Evolutionary conservation across 2,329 filamentous ascomycete genomes (phyloP).

Genomic region (Hymenoscyphus fructigenus): DNA sequence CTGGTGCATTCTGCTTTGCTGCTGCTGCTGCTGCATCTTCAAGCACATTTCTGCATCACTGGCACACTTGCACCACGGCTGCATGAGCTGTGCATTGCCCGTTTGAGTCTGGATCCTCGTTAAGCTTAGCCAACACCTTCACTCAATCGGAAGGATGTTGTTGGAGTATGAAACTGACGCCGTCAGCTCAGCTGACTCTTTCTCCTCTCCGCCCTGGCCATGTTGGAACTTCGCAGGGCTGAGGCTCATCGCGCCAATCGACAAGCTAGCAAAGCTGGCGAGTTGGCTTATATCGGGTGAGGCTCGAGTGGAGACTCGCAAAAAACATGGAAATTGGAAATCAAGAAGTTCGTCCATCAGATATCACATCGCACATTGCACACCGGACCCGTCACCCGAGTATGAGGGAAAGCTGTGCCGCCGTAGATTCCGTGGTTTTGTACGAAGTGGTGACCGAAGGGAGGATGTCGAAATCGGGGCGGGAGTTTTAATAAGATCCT

Average conservation of each 20-base stretch:
- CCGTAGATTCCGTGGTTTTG: background rate
- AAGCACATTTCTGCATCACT: conserved; percentile 1
- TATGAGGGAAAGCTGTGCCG: background rate
- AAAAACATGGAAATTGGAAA: background rate
- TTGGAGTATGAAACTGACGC: background rate
- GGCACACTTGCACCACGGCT: conserved; percentile 3
- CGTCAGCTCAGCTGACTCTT: background rate
- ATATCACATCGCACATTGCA: conserved; percentile 1
- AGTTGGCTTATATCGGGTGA: background rate
- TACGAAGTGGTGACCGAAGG: background rate
- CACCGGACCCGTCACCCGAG: background rate
- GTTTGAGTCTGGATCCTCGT: background rate
- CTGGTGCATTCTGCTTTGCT: background rate
- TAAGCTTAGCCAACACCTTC: background rate
- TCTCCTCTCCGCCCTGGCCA: background rate
- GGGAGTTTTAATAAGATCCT: too few species aligned
- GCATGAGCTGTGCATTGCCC: background rate
- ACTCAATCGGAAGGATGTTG: background rate
- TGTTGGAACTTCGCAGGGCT: background rate
- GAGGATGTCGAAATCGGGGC: background rate
- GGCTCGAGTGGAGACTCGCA: background rate
- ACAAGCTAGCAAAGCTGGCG: background rate
- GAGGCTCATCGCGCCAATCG: conserved; percentile 2
- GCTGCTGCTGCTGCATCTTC: background rate
- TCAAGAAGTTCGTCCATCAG: background rate